Conservation (phyloP, 805 yeast genomes). For the Myxozyma nipponensis region DNA sequence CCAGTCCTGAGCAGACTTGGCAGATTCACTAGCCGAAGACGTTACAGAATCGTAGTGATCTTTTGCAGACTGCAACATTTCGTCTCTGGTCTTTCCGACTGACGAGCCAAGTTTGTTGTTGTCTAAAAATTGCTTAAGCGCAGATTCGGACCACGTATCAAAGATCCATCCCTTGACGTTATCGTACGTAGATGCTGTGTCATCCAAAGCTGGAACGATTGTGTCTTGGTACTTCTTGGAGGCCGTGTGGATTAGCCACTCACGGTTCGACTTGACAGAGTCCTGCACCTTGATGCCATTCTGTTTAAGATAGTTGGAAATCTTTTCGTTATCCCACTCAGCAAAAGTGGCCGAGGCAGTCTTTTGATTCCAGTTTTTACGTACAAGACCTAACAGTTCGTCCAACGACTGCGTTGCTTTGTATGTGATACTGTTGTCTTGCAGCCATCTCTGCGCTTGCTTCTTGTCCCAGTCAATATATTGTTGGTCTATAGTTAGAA, state of each 20-base stretch:
- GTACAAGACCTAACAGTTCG: slow-evolving; percentile 24
- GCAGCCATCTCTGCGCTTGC: slow-evolving; percentile 15
- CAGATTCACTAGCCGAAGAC: slow-evolving; percentile 2
- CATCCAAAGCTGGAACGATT: background rate
- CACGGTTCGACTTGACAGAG: slow-evolving; percentile 12
- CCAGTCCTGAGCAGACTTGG: slow-evolving; percentile 23
- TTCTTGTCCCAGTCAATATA: slow-evolving; percentile 38
- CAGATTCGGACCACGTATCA: slow-evolving; percentile 22
- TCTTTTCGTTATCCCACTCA: slow-evolving; percentile 17
- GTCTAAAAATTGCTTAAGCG: slow-evolving; percentile 17
- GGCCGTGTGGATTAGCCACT: slow-evolving; percentile 20
- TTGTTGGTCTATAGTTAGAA: background rate
- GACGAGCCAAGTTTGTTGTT: slow-evolving; percentile 10
- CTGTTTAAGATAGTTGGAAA: slow-evolving; percentile 7
- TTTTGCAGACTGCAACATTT: slow-evolving; percentile 15
- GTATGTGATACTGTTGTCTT: slow-evolving; percentile 14
- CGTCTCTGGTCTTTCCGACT: slow-evolving; percentile 12
- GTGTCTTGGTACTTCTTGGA: slow-evolving; percentile 9
- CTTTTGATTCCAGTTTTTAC: slow-evolving; percentile 21
- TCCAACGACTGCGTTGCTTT: slow-evolving; percentile 9
- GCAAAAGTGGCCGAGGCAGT: slow-evolving; percentile 17
- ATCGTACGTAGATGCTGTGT: slow-evolving; percentile 8
- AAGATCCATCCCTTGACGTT: slow-evolving; percentile 19
- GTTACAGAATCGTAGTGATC: slow-evolving; percentile 21
- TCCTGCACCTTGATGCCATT: slow-evolving; percentile 16